A percentile compares a stretch with the other conserved stretches of the same genome.
phyloP scores from a whole-genome alignment of 129 eudicot species.

The Arctium minus region DNA sequence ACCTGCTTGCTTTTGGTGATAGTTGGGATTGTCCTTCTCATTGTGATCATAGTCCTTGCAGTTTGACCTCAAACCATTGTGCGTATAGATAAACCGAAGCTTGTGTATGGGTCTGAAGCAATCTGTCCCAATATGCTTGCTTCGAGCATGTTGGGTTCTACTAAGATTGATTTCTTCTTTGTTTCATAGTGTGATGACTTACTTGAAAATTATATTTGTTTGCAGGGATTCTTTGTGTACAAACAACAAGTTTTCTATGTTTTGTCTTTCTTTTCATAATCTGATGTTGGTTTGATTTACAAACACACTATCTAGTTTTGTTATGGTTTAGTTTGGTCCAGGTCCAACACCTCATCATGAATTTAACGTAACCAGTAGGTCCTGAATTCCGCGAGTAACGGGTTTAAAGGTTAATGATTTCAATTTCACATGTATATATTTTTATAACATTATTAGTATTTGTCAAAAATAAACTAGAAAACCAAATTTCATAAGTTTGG shows the following conservation, averaged over 20 bases:
- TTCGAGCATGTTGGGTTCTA: conserved; percentile 14
- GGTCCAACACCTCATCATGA: background rate
- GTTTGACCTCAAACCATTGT: conserved; percentile 23
- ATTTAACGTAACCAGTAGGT: background rate
- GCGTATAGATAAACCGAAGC: background rate
- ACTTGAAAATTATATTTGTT: conserved; percentile 25
- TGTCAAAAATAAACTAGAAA: background rate
- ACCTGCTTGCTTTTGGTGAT: conserved; percentile 65
- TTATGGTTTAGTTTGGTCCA: background rate
- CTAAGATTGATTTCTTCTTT: conserved; percentile 13
- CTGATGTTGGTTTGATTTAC: background rate
- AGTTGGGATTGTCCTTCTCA: conserved; percentile 46
- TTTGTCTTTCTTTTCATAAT: background rate
- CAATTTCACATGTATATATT: background rate
- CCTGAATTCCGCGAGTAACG: background rate
- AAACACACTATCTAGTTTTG: background rate
- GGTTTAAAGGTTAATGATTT: background rate
- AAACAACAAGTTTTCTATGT: conserved; percentile 1
- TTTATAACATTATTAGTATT: background rate
- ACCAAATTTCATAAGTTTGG: background rate
- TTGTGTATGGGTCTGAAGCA: conserved; percentile 5
- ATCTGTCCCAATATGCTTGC: background rate
- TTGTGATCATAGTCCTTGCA: conserved; percentile 38
- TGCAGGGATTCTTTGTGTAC: conserved; percentile 25
- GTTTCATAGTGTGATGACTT: conserved; percentile 27